phyloP scores from a whole-genome alignment of 805 yeast species.

The Zygotorulaspora florentina region DNA sequence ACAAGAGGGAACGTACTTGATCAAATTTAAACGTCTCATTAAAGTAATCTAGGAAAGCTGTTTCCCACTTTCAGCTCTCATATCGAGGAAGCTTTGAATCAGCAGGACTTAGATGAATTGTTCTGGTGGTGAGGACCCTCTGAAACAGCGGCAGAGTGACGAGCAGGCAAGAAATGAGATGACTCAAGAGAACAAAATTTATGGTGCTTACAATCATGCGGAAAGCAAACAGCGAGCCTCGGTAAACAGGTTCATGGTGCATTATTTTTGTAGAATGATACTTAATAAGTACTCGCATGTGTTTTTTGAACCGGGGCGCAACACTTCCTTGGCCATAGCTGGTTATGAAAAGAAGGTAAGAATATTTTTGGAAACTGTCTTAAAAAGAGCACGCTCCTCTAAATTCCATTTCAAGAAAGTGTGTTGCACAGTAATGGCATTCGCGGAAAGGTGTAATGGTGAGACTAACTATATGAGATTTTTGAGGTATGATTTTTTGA shows the following conservation, averaged over 20 bases:
- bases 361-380: conserved; percentile 15
- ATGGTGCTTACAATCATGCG: background rate
- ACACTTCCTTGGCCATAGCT: background rate
- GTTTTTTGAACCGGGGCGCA: conserved; percentile 1
- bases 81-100: too few species aligned
- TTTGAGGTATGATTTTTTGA: conserved; percentile 19
- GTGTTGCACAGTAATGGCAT: conserved; percentile 25
- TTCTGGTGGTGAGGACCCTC: too few species aligned
- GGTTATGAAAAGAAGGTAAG: conserved; percentile 2
- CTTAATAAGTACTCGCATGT: conserved; percentile 12
- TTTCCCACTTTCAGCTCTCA: too few species aligned
- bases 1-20: background rate
- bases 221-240: conserved; percentile 4
- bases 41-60: too few species aligned
- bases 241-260: conserved; percentile 17
- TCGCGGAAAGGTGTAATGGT: conserved; percentile 19
- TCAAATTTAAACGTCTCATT: background rate
- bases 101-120: too few species aligned
- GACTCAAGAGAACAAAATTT: too few species aligned
- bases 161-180: too few species aligned
- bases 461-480: conserved; percentile 22
- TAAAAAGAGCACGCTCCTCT: conserved; percentile 19
- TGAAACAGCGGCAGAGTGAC: too few species aligned
- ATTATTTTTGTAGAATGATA: conserved; percentile 16
- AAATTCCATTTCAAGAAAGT: conserved; percentile 24